phyloP scores from a whole-genome alignment of 1,139 yeast genomes.

The Eremothecium gossypii region DNA sequence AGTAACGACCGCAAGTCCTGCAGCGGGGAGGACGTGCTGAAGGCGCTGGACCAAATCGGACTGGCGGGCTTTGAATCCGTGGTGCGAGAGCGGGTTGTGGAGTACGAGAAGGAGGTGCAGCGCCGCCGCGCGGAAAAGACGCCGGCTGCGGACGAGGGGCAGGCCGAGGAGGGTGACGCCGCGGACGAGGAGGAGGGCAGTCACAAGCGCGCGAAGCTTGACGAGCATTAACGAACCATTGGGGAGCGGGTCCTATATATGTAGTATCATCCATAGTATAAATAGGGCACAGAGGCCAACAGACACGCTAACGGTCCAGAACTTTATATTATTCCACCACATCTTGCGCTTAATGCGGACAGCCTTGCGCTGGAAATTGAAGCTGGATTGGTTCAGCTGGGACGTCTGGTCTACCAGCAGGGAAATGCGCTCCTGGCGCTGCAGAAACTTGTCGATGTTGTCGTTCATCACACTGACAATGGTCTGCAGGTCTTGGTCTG shows the following conservation, averaged over 20 bases:
- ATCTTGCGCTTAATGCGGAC: slow-evolving; percentile 53
- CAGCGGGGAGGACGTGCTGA: slow-evolving; percentile 54
- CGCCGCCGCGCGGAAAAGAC: slow-evolving; percentile 16
- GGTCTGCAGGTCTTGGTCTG: slow-evolving; percentile 28
- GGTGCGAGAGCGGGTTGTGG: slow-evolving; percentile 24
- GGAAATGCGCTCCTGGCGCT: slow-evolving; percentile 73
- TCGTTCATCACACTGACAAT: slow-evolving; percentile 51
- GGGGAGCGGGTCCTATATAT: slow-evolving; percentile 1
- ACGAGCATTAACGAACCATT: slow-evolving; percentile 5
- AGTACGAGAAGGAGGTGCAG: slow-evolving; percentile 23
- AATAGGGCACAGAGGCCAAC: slow-evolving; percentile 28
- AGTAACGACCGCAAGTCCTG: slow-evolving; percentile 50
- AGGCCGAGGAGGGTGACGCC: slow-evolving; percentile 14
- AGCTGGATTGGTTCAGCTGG: slow-evolving; percentile 57
- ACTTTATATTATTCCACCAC: slow-evolving; percentile 51
- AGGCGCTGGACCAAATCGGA: slow-evolving; percentile 50
- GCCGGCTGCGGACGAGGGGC: slow-evolving; percentile 15
- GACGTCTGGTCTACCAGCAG: slow-evolving; percentile 75
- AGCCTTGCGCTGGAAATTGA: slow-evolving; percentile 66
- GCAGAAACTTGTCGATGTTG: slow-evolving; percentile 57
- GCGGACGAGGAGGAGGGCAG: slow-evolving; percentile 23
- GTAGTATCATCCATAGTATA: slow-evolving; percentile 7
- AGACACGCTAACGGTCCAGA: slow-evolving; percentile 12
- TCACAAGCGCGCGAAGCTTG: slow-evolving; percentile 13
- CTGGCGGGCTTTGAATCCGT: slow-evolving; percentile 34